These are phyloP conservation scores for Venturia effusa DNA, from an alignment of 2,329 filamentous ascomycete species.

Conservation along the genomic window DNA sequence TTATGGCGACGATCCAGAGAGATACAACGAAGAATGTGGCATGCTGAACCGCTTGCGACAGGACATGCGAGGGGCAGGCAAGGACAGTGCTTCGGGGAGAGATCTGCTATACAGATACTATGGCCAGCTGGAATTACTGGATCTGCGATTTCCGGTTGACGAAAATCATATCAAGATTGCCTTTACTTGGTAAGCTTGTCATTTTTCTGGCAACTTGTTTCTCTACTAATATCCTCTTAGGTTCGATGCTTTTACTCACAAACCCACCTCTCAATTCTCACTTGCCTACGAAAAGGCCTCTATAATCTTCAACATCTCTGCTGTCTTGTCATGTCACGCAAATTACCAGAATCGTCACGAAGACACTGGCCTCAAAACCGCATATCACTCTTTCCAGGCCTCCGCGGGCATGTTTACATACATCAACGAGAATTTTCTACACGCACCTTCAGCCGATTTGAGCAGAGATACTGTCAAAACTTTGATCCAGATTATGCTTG, in stretches of 20 bases:
- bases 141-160: constrained; percentile 91
- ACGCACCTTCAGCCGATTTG: constrained; percentile 91
- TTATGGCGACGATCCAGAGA: constrained; percentile 93
- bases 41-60: constrained; percentile 90
- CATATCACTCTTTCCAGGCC: constrained; percentile 96
- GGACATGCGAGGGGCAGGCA: constrained; percentile 95
- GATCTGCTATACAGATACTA: constrained; percentile 97
- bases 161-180: constrained; percentile 99
- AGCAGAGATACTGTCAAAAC: constrained; percentile 94
- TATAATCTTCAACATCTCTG: constrained; percentile 98
- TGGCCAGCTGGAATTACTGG: constrained; percentile 87
- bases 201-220: background rate
- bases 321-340: constrained; percentile 90
- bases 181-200: constrained; percentile 71
- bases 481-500: constrained; percentile 83
- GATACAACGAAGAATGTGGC: constrained; percentile 89
- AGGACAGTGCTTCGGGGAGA: constrained; percentile 86
- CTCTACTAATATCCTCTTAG: constrained; percentile 33
- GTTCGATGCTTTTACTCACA: constrained; percentile 99
- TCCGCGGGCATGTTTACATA: constrained; percentile 99
- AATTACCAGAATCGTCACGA: constrained; percentile 86
- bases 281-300: constrained; percentile 97
- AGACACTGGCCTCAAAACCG: constrained; percentile 86
- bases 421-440: constrained; percentile 98
- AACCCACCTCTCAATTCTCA: constrained; percentile 92